Evolutionary conservation across 2,329 filamentous ascomycete species (phyloP), one percentile per base, ranked within the genome.

Genomic region (Stachybotrys chartarum): DNA sequence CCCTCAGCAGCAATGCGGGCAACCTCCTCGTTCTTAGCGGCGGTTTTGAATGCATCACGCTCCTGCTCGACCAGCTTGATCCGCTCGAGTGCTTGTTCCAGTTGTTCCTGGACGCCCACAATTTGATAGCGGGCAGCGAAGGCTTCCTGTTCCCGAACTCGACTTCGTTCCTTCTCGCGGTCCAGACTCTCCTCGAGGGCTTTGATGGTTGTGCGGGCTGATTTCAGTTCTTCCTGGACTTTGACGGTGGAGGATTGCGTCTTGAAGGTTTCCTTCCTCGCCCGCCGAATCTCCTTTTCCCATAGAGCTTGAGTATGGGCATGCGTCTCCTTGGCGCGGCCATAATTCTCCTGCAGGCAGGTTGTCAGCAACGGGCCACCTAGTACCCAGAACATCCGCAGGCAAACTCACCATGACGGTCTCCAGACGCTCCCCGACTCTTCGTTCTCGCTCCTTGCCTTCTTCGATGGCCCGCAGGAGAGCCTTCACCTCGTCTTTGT

Each of bases 181-280:
- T 84, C 80, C 12, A 90, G 72, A 55, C 76, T 77, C 52, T 84
- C 79, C 59, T 88, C 82, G 30, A 76, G 72, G 7, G 78, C 73
- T 60, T 82, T 83, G 52, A 78, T 71, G n/a, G 74, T 72, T 30
- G 72, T 71, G 49, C 84, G 80, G 53, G 81, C 74, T 0, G 81
- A 73, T 66, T 90, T 90, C 59, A 89, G 77, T 63, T 90, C 86
- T 62, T 90, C 87, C 66, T 90, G 86, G n/a, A 87, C 68, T 66
- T 88, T 88, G 62, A 90, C 81, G 35, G 86, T 78, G 11, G 75
- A 71, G 3, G 86, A 88, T 61, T 88, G 85, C n/a, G 82, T 80
- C 66, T 89, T 90, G 77, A 89, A 90, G 3, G 84, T 84, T 62
- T 90, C 87, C 63, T 90, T 90, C 52, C 85, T 78, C 10, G 82